These are phyloP conservation scores for Ophiocordyceps camponoti-saundersi DNA, from an alignment of 2,329 filamentous ascomycete species.

Conservation along the genomic window DNA sequence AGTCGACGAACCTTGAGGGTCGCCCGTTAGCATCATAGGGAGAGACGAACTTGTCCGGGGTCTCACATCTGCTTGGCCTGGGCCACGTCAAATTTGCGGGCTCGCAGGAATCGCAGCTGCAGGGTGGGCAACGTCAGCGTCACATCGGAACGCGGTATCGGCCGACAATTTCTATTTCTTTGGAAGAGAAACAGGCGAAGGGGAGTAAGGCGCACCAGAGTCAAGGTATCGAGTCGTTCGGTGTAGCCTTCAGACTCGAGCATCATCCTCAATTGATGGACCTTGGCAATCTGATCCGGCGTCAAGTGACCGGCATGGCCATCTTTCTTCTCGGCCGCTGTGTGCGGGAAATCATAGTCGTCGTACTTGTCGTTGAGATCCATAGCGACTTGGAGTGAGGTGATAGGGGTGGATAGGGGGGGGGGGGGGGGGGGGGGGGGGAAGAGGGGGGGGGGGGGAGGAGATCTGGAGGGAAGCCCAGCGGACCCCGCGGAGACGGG, in stretches of 20 bases:
- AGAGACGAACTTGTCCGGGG: background rate
- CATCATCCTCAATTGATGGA: conserved; percentile 67
- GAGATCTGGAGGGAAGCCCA: too few relatives aligned
- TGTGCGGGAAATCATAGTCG: conserved; percentile 82
- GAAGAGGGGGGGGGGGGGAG: background rate
- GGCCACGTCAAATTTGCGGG: conserved; percentile 85
- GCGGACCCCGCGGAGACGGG: too few relatives aligned
- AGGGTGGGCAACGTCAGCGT: background rate
- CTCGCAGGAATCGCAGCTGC: conserved; percentile 76
- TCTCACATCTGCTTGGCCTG: conserved; percentile 73
- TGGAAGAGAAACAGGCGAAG: background rate
- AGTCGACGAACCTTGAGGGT: conserved; percentile 62
- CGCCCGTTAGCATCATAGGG: conserved; percentile 6
- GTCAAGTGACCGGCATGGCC: conserved; percentile 86
- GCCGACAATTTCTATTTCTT: background rate
- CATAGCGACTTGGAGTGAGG: conserved; percentile 18
- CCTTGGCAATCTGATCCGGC: conserved; percentile 72
- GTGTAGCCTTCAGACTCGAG: conserved; percentile 73
- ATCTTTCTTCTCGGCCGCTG: conserved; percentile 47
- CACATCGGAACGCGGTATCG: background rate
- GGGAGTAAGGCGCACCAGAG: conserved; percentile 42
- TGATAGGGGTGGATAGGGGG: background rate
- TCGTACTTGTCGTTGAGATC: conserved; percentile 82
- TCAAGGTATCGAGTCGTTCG: conserved; percentile 80
- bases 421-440: background rate